Evolutionary conservation across 768 basidiomycete species (phyloP).

Genomic region (Suillus fuscotomentosus): DNA sequence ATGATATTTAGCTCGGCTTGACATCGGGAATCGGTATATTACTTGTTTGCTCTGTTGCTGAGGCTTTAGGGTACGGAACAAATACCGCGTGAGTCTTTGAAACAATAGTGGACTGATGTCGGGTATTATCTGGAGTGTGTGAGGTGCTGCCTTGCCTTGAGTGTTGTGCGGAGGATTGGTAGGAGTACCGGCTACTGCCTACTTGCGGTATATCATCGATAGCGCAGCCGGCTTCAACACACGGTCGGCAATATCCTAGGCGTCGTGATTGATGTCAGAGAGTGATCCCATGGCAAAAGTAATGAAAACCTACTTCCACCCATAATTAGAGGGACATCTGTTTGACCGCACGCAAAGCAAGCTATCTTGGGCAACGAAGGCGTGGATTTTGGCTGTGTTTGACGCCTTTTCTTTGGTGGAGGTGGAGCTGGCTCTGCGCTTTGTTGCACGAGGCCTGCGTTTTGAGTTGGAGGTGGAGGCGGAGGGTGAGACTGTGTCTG

Average conservation of each 20-base stretch:
- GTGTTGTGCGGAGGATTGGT: background rate
- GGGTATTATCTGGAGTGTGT: background rate
- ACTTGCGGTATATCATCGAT: slow-evolving; percentile 28
- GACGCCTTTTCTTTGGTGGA: slow-evolving; percentile 42
- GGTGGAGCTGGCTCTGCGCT: slow-evolving; percentile 16
- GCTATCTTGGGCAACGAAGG: slow-evolving; percentile 43
- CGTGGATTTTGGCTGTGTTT: slow-evolving; percentile 32
- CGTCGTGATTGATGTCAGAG: background rate
- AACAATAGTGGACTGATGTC: background rate
- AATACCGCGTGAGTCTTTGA: background rate
- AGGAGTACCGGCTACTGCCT: slow-evolving; percentile 2
- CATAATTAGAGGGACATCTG: slow-evolving; percentile 72
- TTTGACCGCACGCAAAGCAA: slow-evolving; percentile 61
- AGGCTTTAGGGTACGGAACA: background rate
- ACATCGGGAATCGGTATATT: slow-evolving; percentile 2
- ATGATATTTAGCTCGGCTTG: slow-evolving; percentile 8
- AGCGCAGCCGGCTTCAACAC: slow-evolving; percentile 54
- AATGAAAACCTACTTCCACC: slow-evolving; percentile 60
- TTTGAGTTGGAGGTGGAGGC: background rate
- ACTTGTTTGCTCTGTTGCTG: background rate
- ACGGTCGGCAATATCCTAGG: slow-evolving; percentile 67
- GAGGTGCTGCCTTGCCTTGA: background rate
- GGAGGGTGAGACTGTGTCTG: background rate
- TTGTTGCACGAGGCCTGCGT: slow-evolving; percentile 7
- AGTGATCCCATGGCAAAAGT: background rate